Evolutionary conservation across 2,329 filamentous ascomycete species (phyloP).

Genomic region (Colletotrichum sp.): DNA sequence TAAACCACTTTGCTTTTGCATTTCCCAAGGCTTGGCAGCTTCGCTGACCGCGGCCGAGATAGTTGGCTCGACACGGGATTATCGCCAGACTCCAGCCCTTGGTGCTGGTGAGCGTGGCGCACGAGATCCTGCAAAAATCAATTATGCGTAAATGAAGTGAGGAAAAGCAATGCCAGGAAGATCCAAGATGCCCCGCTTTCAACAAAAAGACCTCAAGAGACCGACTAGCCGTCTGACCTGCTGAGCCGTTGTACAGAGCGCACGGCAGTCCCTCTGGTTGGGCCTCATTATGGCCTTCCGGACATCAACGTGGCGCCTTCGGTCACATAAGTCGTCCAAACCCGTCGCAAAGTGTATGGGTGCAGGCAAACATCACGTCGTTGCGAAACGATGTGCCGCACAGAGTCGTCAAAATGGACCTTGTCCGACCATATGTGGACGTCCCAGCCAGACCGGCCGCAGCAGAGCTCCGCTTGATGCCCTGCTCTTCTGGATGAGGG

Average conservation of each 20-base stretch:
- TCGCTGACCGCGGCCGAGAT: neutral
- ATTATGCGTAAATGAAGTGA: neutral
- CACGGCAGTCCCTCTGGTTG: neutral
- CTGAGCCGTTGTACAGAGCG: neutral
- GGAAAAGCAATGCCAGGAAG: neutral
- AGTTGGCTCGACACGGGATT: neutral
- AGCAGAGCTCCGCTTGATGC: neutral
- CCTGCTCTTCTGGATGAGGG: neutral
- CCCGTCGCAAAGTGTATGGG: neutral
- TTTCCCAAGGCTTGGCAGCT: neutral
- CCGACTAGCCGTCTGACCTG: neutral
- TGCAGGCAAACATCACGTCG: neutral
- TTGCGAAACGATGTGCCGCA: neutral
- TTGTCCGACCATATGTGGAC: neutral
- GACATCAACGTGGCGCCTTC: neutral
- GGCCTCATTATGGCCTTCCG: neutral
- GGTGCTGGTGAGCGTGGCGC: neutral
- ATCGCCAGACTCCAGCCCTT: neutral
- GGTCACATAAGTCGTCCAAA: neutral
- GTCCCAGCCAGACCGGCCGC: neutral
- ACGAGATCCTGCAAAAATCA: neutral
- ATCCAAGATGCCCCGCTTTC: neutral
- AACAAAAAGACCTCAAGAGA: neutral
- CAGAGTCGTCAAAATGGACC: neutral
- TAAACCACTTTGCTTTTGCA: neutral